Conservation (phyloP, 495 filamentous ascomycete genomes). For the Neurospora tetraspora region DNA sequence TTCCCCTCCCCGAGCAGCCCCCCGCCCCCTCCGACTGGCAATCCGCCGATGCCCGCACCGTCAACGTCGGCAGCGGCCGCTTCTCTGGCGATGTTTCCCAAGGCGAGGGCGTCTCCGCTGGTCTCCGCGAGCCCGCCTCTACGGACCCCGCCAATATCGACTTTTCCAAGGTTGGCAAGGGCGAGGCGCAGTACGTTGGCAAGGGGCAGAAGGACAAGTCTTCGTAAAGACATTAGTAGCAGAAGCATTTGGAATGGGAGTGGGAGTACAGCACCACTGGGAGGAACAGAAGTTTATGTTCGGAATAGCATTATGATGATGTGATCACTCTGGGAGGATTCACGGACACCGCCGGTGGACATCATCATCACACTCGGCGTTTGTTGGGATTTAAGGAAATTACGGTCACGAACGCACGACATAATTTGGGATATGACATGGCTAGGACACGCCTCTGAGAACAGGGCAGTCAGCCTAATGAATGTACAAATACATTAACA, state of each 20-base stretch:
- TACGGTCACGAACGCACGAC: background rate
- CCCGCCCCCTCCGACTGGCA: slow-evolving; percentile 64
- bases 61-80: slow-evolving; percentile 58
- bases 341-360: background rate
- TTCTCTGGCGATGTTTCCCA: slow-evolving; percentile 40
- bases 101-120: slow-evolving; percentile 39
- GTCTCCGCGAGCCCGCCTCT: slow-evolving; percentile 53
- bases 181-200: slow-evolving; percentile 19
- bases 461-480: background rate
- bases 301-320: background rate
- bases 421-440: background rate
- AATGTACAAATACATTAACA: background rate
- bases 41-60: slow-evolving; percentile 53
- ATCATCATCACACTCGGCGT: background rate
- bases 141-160: slow-evolving; percentile 39
- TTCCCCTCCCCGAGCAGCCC: slow-evolving; percentile 70
- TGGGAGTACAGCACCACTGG: background rate
- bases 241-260: background rate
- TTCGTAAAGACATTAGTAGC: background rate
- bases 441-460: background rate
- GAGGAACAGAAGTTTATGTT: background rate
- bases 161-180: slow-evolving; percentile 41
- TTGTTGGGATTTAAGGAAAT: background rate
- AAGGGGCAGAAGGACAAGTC: background rate
- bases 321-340: background rate